Base-by-base conservation (phyloP, 2,329 filamentous ascomycete genomes). In the Neopestalotiopsis sp. region DNA sequence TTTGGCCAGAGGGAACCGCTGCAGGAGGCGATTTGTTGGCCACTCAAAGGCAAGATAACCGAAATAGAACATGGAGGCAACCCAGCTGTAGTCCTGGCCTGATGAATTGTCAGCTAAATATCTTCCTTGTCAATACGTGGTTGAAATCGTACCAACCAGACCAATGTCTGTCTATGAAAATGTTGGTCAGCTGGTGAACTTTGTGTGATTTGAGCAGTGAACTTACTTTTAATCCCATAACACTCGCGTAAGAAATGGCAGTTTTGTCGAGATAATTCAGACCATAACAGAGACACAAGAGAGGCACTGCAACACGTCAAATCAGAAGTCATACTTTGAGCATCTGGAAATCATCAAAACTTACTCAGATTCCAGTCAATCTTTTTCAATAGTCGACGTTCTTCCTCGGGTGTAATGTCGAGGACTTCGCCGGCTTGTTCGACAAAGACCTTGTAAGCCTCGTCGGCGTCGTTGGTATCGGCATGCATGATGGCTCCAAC, bases 1-100 rank as follows among this genome's bases (percentile, higher is more conserved):
- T 75, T 92, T 92, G 0, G 88, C 90, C 6, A 92, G 78, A 0
- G 90, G 90, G 1, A 92, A 79, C 1, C 86, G 81, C 77, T 92
- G 90, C 13, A 92, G 82, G 34, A 92, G 83, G 13, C 88, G 85
- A 74, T 86, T 90, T 1, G 90, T 91, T 0, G 90, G 90, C 76
- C 90, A 92, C 76, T 92, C 90, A 86, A 86, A 91, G 2, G 84
- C 87, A 17, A 81, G 74, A 67, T 81, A 81, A 75, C 84, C 84
- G 59, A 85, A 85, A 72, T 86, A 86, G 73, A 86, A 86, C 75
- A 87, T 80, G 73, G 81, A 84, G 1, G 82, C 82, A 14, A 88
- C 78, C 86, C 86, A 87, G 71, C 85, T 81, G 72, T 85, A 85
- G 70, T 85, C 75, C 72, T 83, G 72, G 61, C 71, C 73, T 75